Conservation (phyloP, 179 eudicot genomes). For the Drosera spatulata region DNA sequence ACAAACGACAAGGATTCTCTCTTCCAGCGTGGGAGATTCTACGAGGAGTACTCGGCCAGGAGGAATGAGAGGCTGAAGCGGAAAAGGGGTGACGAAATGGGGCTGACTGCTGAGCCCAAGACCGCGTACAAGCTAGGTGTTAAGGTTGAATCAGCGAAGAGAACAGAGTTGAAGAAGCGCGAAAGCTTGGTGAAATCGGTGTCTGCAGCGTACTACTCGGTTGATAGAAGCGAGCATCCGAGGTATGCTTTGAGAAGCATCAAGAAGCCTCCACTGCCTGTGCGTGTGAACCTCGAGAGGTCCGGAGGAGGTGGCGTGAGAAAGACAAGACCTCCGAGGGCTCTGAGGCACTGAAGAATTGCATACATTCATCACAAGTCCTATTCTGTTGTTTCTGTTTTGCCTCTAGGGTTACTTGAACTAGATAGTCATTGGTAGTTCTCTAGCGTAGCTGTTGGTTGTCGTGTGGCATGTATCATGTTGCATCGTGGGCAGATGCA, state of each 20-base stretch:
- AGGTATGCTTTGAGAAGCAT: conserved; percentile 62
- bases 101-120: conserved; percentile 28
- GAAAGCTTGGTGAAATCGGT: conserved; percentile 35
- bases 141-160: conserved; percentile 35
- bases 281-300: conserved; percentile 26
- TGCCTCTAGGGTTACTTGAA: no score
- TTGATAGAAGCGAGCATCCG: conserved; percentile 39
- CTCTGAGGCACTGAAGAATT: no score
- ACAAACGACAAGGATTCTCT: conserved; percentile 12
- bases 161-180: conserved; percentile 30
- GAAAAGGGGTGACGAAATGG: conserved; percentile 44
- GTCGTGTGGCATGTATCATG: no score
- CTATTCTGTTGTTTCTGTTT: no score
- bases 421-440: no score
- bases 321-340: no score
- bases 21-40: conserved; percentile 63
- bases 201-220: conserved; percentile 17
- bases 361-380: no score
- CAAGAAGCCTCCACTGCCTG: conserved; percentile 65
- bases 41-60: conserved; percentile 64
- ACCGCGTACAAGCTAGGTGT: conserved; percentile 42
- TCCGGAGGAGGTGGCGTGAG: no score
- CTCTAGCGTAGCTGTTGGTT: no score
- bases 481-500: no score
- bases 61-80: conserved; percentile 79